These are phyloP conservation scores for Orbilia brochopaga DNA, from an alignment of 2,329 filamentous ascomycete genomes.

Conservation along the genomic window DNA sequence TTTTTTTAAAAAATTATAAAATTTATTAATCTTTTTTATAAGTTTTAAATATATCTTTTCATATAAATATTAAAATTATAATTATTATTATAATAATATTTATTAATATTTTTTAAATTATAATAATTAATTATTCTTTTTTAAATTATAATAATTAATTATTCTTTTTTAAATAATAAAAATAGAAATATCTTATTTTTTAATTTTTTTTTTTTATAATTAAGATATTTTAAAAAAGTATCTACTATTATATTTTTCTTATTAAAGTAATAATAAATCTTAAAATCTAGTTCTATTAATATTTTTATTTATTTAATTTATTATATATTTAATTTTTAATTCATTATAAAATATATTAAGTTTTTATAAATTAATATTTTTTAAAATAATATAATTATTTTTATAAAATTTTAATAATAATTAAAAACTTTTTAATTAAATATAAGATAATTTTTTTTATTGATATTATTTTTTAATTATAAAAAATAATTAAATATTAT, in stretches of 20 bases:
- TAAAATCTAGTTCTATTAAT: slow-evolving; percentile 1
- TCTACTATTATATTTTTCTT: not conserved
- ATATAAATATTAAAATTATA: slow-evolving; percentile 7
- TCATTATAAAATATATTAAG: slow-evolving; percentile 2
- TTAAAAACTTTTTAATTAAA: not conserved
- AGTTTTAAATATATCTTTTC: not conserved
- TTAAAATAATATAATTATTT: not conserved
- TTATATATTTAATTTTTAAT: not conserved
- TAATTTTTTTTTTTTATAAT: slow-evolving; percentile 1
- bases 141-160: not conserved
- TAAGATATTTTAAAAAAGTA: not conserved
- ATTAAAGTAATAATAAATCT: not conserved
- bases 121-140: not conserved
- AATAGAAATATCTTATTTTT: slow-evolving; percentile 1
- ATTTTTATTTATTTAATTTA: not conserved
- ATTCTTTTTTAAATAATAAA: not conserved
- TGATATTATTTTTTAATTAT: slow-evolving; percentile 4
- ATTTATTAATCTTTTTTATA: not conserved
- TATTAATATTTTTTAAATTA: slow-evolving; percentile 13
- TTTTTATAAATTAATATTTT: not conserved
- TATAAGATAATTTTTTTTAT: slow-evolving; percentile 1
- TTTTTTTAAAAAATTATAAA: slow-evolving; percentile 5
- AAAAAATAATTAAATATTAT: not conserved
- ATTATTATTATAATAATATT: not conserved
- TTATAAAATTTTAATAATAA: not conserved